Base-by-base conservation (phyloP, 306 rosid genomes). In the Trifolium repens region DNA sequence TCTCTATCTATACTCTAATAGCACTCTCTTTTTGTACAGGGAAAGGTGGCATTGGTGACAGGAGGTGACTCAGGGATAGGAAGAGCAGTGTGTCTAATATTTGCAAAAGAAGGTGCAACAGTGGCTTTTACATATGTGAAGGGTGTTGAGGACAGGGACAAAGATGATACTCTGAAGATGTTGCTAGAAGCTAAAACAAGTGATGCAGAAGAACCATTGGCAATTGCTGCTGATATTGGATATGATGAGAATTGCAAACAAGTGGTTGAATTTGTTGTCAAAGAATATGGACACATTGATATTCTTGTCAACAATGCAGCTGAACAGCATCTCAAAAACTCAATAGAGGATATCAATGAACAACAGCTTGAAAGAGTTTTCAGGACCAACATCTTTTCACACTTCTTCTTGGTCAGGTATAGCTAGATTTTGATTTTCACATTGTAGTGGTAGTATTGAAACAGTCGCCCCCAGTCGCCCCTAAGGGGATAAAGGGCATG, bases 31-130 rank as follows among this genome's bases (percentile, higher is more conserved):
- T 53, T 22, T 57, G 9, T 32, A n/a, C 37, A 87, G 82, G 88
- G 90, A 26, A 88, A 84, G 76, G 92, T 86, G 80, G 88, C 90
- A 2, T 75, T 88, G 74, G 90, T 88, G 82, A 88, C 90, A 15
- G 88, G 92, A 8, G 89, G 92, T 22, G 88, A 88, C 79, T 88
- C 90, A 0, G 87, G 92, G 15, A 88, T 88, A 10, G 92, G 92
- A 1, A 80, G 86, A 80, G 86, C 89, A 0, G 85, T 88, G 11
- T 74, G 86, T 11, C 9, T 82, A 43, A 40, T 67, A 27, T 88
- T 86, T 3, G 84, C 81, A 8, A 71, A 49, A 52, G 92, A 88
- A 59, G 92, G 92, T 1, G 92, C 88, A 15, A 82, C 88, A 0
- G 86, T 88, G 66, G 88, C 87, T 12, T 88, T 88, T 73, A 88